Conservation (phyloP, 1,284 basidiomycete genomes). For the Naganishia sp. region DNA sequence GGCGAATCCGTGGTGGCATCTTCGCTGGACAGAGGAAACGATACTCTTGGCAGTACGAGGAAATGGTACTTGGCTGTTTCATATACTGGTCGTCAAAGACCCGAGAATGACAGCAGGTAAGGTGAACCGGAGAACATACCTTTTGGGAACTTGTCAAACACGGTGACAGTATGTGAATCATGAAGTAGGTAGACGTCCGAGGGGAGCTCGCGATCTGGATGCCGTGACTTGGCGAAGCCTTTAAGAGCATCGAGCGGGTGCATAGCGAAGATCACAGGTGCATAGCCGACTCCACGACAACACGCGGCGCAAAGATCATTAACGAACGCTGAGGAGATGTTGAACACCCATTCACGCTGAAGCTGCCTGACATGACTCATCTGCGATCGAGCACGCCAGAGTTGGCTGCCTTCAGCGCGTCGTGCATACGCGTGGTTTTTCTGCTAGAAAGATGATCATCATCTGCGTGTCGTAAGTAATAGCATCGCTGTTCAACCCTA, state of each 20-base stretch:
- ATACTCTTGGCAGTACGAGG: conserved; percentile 68
- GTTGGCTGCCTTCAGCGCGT: background rate
- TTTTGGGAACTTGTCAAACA: conserved; percentile 85
- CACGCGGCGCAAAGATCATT: too few species aligned
- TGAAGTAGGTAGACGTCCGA: conserved; percentile 65
- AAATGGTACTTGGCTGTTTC: conserved; percentile 70
- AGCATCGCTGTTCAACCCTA: background rate
- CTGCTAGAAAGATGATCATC: conserved; percentile 13
- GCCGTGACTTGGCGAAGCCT: conserved; percentile 61
- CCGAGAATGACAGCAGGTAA: too few species aligned
- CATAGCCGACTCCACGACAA: too few species aligned
- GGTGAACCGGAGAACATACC: conserved; percentile 26
- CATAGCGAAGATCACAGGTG: background rate
- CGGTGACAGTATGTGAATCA: conserved; percentile 64
- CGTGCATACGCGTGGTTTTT: background rate
- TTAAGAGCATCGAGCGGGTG: conserved; percentile 60
- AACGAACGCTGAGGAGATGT: too few species aligned
- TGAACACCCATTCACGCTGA: too few species aligned
- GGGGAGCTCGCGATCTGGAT: conserved; percentile 61
- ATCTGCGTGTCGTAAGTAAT: conserved; percentile 1
- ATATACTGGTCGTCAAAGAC: background rate
- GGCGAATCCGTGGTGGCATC: conserved; percentile 33
- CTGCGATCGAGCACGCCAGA: background rate
- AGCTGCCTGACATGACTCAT: too few species aligned
- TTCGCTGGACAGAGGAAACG: conserved; percentile 38